Evolutionary conservation across 2,329 filamentous ascomycete genomes (phyloP).

Genomic region (Leptodontidium sp.): DNA sequence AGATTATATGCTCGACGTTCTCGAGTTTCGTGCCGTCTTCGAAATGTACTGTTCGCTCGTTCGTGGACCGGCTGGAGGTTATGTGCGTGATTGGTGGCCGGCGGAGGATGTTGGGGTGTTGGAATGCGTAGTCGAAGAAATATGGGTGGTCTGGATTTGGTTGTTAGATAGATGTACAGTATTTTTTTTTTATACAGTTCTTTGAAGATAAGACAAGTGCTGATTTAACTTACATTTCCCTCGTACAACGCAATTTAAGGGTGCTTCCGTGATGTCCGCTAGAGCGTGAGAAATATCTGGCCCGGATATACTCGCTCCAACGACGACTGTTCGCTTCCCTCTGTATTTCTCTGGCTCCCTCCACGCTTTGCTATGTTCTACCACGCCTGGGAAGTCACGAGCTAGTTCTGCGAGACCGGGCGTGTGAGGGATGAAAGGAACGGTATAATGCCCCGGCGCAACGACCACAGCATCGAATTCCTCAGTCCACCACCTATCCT

Average conservation of each 20-base stretch:
- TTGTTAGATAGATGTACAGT: no score
- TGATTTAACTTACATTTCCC: conserved; percentile 47
- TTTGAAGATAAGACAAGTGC: not conserved
- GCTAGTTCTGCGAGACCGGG: conserved; percentile 66
- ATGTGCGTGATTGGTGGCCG: conserved; percentile 58
- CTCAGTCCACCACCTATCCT: conserved; percentile 70
- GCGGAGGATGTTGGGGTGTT: conserved; percentile 60
- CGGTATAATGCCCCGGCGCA: conserved; percentile 72
- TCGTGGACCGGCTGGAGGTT: conserved; percentile 40
- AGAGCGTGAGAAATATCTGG: conserved; percentile 67
- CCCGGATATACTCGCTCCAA: conserved; percentile 71
- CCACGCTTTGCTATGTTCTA: conserved; percentile 79
- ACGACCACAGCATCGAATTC: conserved; percentile 72
- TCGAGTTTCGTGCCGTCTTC: conserved; percentile 60
- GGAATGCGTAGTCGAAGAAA: conserved; percentile 62
- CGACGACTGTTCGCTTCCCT: conserved; percentile 62
- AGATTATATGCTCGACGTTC: conserved; percentile 68
- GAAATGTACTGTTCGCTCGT: conserved; percentile 59
- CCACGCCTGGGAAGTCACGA: conserved; percentile 57
- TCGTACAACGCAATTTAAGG: conserved; percentile 62
- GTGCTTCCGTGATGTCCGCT: conserved; percentile 53
- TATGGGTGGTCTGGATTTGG: conserved; percentile 19
- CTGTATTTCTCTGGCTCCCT: conserved; percentile 66
- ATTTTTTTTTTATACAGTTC: no score
- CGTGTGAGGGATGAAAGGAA: conserved; percentile 69